phyloP scores from a whole-genome alignment of 106 monocot species.

The Xerophyta viscosa region DNA sequence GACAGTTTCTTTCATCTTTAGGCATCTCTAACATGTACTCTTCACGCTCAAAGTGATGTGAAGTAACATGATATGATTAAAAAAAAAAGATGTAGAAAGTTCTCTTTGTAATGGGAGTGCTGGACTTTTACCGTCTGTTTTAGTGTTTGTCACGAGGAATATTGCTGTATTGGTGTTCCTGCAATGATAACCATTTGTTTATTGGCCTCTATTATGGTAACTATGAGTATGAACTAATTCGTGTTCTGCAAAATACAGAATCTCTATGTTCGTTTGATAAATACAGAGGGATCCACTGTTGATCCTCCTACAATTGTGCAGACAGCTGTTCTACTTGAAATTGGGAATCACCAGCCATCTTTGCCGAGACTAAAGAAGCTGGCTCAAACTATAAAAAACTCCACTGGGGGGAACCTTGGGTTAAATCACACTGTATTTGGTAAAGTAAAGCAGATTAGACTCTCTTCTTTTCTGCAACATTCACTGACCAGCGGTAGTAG shows the following conservation, averaged over 20 bases:
- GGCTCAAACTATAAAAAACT: conserved; percentile 61
- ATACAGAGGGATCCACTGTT: conserved; percentile 68
- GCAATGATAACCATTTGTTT: too few relatives aligned
- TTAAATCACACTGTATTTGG: conserved; percentile 94
- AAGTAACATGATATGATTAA: too few relatives aligned
- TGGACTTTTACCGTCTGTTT: too few relatives aligned
- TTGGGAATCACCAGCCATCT: conserved; percentile 65
- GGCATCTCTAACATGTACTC: too few relatives aligned
- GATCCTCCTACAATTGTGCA: conserved; percentile 71
- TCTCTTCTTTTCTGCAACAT: conserved; percentile 78
- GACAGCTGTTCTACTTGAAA: conserved; percentile 59
- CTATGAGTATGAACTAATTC: neutral
- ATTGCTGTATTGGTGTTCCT: too few relatives aligned
- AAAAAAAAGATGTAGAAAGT: too few relatives aligned
- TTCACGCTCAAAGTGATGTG: too few relatives aligned
- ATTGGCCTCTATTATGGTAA: too few relatives aligned
- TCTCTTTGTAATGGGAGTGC: too few relatives aligned
- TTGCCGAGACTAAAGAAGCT: conserved; percentile 70
- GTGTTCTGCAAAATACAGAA: conserved; percentile 47
- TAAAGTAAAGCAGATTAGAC: conserved; percentile 84
- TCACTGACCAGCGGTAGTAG: conserved; percentile 45
- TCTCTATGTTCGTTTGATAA: conserved; percentile 78
- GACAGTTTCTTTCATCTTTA: too few relatives aligned
- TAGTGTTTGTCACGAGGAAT: too few relatives aligned
- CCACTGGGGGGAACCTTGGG: conserved; percentile 74